Evolutionary conservation across 2,329 filamentous ascomycete species (phyloP).

Genomic region (Ceratocystiopsis sp.): DNA sequence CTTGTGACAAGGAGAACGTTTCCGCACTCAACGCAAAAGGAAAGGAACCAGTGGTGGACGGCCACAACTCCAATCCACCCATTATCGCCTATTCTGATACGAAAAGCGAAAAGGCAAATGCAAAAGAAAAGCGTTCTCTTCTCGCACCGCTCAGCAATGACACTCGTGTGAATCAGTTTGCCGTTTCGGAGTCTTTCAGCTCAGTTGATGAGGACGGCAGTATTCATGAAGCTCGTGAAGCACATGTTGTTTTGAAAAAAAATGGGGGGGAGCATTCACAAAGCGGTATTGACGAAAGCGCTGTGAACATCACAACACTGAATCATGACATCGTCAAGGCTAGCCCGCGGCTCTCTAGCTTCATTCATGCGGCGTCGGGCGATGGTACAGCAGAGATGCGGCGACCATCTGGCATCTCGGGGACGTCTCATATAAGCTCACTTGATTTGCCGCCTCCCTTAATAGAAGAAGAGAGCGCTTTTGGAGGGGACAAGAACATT

Average conservation of each 20-base stretch:
- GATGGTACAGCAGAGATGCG: not conserved
- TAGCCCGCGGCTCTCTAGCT: not conserved
- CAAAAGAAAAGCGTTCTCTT: not conserved
- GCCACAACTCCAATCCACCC: not conserved
- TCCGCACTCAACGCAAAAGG: not conserved
- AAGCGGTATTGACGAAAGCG: not conserved
- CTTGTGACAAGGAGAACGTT: not conserved
- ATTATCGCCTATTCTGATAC: not conserved
- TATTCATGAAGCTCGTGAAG: slow-evolving; percentile 12
- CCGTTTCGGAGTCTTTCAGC: slow-evolving; percentile 4
- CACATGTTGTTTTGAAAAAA: slow-evolving; percentile 3
- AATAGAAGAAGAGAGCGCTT: no score
- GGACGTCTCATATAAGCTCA: slow-evolving; percentile 5
- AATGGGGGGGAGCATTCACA: not conserved
- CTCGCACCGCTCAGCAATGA: not conserved
- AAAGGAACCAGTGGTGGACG: not conserved
- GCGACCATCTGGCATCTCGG: not conserved
- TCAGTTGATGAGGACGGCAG: slow-evolving; percentile 10
- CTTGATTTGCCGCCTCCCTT: slow-evolving; percentile 5
- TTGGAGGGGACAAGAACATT: no score
- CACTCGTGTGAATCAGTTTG: no score
- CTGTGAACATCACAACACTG: not conserved
- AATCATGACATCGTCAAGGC: not conserved
- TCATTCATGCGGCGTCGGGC: not conserved
- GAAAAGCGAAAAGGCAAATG: not conserved